phyloP scores from a whole-genome alignment of 2,329 filamentous ascomycete genomes.

The Clarireedia paspali region DNA sequence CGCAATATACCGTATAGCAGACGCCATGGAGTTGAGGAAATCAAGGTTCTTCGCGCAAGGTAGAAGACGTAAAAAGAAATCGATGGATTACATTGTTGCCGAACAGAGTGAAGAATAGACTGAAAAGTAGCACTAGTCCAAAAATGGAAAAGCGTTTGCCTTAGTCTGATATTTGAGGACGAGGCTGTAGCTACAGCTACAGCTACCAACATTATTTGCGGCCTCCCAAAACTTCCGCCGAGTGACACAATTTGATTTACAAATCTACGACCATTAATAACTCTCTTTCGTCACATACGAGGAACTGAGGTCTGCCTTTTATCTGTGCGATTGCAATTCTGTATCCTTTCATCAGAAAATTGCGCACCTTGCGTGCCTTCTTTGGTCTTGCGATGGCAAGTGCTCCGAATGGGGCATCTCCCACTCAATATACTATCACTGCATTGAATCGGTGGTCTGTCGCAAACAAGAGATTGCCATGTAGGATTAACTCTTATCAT shows the following conservation, averaged over 20 bases:
- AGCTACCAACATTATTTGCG: not conserved
- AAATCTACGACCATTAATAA: not conserved
- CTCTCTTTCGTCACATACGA: not conserved
- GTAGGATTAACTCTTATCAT: slow-evolving; percentile 32
- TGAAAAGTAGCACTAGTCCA: not conserved
- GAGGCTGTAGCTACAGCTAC: not conserved
- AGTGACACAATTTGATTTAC: no score
- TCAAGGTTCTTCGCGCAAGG: not conserved
- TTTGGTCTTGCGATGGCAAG: slow-evolving; percentile 12
- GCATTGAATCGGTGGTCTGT: slow-evolving; percentile 80
- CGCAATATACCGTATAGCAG: not conserved
- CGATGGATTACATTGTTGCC: not conserved
- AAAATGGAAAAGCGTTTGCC: not conserved
- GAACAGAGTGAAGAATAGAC: not conserved
- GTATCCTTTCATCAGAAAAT: not conserved
- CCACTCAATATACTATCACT: slow-evolving; percentile 50
- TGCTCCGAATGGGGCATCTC: slow-evolving; percentile 13
- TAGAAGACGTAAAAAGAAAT: not conserved
- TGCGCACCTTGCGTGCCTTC: slow-evolving; percentile 5
- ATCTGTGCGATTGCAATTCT: not conserved
- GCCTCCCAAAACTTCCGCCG: not conserved
- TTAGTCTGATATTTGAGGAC: not conserved
- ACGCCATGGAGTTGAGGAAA: not conserved
- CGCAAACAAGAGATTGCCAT: slow-evolving; percentile 61
- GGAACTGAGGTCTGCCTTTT: not conserved